Evolutionary conservation across 1,139 yeast genomes (phyloP), one percentile per base, ranked within the genome.

Genomic region (Protomyces inouyei): DNA sequence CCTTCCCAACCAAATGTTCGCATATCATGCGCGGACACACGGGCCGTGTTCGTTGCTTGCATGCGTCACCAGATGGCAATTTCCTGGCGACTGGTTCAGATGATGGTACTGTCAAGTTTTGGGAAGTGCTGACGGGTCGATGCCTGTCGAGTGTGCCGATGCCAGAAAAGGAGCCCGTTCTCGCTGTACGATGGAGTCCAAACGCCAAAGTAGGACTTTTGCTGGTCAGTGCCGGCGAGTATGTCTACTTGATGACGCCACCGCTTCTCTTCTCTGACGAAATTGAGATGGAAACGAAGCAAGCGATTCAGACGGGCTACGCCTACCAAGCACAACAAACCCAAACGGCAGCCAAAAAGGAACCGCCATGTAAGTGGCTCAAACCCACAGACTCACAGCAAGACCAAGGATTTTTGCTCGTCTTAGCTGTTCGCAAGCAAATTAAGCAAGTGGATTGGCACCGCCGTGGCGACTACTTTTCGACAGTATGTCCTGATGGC

Each of bases 71-170:
- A 61, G 82, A 85, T 61, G 99, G 98, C 8, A 80, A 88, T 71
- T 93, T 96, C 93, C 79, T 93, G 68, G 98, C 98, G 25, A 93
- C 98, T 9, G 98, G 98, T 65, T 88, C 97, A 32, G 98, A 93
- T 74, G 99, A 93, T 75, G 98, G 97, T 60, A 83, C 92, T 32
- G 91, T 93, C n/a, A 82, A 97, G 71, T 82, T 93, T 21, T 93
- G 98, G 98, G 99, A 95, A 78, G 85, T 91, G 16, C 79, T 91
- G 67, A 90, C 98, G 3, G 99, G 98, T 59, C 85, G 98, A 77
- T 95, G 92, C 78, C 88, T 93, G 60, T 12, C 55, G 51, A 40
- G 57, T 8, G 45, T 52, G 40, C 43, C 28, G 23, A 51, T 52
- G 18, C 59, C 65, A 43, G 70, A 72, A 59, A 68, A 72, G 14